Conservation (phyloP, 139 green algal species). For the Spirogloea muscicola region DNA sequence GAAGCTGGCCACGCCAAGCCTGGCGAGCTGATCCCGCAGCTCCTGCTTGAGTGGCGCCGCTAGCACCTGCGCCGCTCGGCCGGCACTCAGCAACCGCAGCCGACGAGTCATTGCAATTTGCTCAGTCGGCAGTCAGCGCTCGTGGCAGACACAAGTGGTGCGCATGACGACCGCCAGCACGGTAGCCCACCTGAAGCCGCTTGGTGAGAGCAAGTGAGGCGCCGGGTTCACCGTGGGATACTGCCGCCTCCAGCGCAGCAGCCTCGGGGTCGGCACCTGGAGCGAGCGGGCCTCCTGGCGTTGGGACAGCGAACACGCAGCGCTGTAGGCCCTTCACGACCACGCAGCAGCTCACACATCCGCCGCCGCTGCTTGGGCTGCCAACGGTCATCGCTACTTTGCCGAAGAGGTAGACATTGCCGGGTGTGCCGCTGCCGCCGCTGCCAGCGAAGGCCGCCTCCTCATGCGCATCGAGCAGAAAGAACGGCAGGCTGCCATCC, state of each 20-base stretch:
- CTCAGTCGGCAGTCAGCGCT: too few relatives aligned
- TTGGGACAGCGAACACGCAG: conserved; percentile 77
- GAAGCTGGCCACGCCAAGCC: conserved; percentile 63
- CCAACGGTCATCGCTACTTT: conserved; percentile 62
- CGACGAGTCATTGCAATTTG: too few relatives aligned
- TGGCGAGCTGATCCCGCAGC: conserved; percentile 57
- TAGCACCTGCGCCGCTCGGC: too few relatives aligned
- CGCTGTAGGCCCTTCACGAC: conserved; percentile 59
- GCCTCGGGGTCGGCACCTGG: too few relatives aligned
- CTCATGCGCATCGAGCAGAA: conserved; percentile 85
- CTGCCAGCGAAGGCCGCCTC: conserved; percentile 49
- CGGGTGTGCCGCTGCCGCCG: conserved; percentile 29
- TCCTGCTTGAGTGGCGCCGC: conserved; percentile 70
- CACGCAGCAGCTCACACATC: conserved; percentile 65
- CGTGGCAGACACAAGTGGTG: too few relatives aligned
- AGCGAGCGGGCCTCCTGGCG: too few relatives aligned
- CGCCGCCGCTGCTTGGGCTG: not conserved
- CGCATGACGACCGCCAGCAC: too few relatives aligned
- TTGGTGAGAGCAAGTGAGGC: too few relatives aligned
- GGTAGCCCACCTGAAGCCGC: too few relatives aligned
- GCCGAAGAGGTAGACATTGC: conserved; percentile 85
- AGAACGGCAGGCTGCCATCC: conserved; percentile 74
- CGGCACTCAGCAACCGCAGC: too few relatives aligned
- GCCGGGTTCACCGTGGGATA: too few relatives aligned
- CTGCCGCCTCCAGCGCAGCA: too few relatives aligned